These are phyloP conservation scores for Neocallimastix lanati DNA, from an alignment of 192 early-diverging fungal species.

Conservation along the genomic window DNA sequence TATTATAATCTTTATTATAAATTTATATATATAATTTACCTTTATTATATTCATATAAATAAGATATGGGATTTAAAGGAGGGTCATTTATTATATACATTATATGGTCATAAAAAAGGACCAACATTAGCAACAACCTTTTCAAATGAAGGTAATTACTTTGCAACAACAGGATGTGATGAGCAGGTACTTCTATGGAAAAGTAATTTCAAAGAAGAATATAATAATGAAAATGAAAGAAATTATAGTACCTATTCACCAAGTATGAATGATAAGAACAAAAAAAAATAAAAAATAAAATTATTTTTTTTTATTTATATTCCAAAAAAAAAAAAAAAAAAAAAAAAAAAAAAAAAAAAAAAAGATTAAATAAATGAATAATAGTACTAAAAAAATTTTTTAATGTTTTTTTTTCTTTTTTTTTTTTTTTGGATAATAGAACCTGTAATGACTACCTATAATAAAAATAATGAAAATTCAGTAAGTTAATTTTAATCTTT, in stretches of 20 bases:
- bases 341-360: too few species aligned
- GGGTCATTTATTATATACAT: slow-evolving; percentile 39
- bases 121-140: slow-evolving; percentile 35
- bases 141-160: slow-evolving; percentile 21
- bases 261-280: background rate
- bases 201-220: slow-evolving; percentile 22
- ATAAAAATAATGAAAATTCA: background rate
- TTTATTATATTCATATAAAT: too few species aligned
- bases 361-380: too few species aligned
- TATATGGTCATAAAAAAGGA: slow-evolving; percentile 36
- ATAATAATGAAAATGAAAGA: background rate
- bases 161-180: slow-evolving; percentile 37
- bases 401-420: background rate
- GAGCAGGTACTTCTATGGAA: slow-evolving; percentile 41
- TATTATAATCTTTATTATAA: too few species aligned
- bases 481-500: background rate
- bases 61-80: slow-evolving; percentile 44
- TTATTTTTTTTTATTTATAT: too few species aligned
- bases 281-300: too few species aligned
- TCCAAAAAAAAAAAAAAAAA: too few species aligned
- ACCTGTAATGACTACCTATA: background rate
- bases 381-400: too few species aligned
- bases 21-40: too few species aligned
- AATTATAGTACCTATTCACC: background rate
- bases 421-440: background rate